Conservation (phyloP, 2,329 filamentous ascomycete species). For the Aureobasidium sp. region DNA sequence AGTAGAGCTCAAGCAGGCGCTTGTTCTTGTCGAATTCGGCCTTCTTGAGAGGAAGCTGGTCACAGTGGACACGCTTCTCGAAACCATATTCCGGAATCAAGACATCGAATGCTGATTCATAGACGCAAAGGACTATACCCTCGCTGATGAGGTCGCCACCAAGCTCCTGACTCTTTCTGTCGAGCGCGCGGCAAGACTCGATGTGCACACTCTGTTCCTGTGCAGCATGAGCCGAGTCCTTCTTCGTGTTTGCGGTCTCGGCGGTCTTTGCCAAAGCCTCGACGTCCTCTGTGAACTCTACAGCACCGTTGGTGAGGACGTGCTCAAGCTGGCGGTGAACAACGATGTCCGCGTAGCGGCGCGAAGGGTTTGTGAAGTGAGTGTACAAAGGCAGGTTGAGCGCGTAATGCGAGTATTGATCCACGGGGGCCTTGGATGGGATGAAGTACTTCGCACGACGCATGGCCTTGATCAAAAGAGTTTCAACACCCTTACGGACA, state of each 20-base stretch:
- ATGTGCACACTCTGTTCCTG: constrained; percentile 99
- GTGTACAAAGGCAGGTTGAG: constrained; percentile 92
- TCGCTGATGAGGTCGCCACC: constrained; percentile 91
- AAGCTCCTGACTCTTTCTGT: constrained; percentile 77
- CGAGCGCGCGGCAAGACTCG: constrained; percentile 92
- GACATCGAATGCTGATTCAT: constrained; percentile 97
- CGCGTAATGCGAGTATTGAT: constrained; percentile 80
- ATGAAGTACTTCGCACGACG: constrained; percentile 93
- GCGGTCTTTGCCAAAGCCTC: constrained; percentile 86
- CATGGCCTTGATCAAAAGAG: constrained; percentile 89
- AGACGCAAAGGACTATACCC: constrained; percentile 92
- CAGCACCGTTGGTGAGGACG: constrained; percentile 62
- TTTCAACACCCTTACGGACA: constrained; percentile 96
- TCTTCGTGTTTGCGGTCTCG: constrained; percentile 97
- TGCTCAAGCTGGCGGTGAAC: constrained; percentile 92
- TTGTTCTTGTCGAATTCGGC: constrained; percentile 98
- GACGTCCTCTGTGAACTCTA: constrained; percentile 83
- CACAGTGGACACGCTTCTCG: constrained; percentile 98
- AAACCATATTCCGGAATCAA: constrained; percentile 98
- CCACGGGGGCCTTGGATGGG: constrained; percentile 67
- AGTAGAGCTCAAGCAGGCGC: constrained; percentile 90
- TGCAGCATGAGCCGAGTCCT: constrained; percentile 93
- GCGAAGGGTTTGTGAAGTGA: constrained; percentile 92
- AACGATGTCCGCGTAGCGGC: constrained; percentile 89
- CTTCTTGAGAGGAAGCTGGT: constrained; percentile 96